phyloP scores from a whole-genome alignment of 2,329 filamentous ascomycete genomes.

The Sporothrix schenckii region DNA sequence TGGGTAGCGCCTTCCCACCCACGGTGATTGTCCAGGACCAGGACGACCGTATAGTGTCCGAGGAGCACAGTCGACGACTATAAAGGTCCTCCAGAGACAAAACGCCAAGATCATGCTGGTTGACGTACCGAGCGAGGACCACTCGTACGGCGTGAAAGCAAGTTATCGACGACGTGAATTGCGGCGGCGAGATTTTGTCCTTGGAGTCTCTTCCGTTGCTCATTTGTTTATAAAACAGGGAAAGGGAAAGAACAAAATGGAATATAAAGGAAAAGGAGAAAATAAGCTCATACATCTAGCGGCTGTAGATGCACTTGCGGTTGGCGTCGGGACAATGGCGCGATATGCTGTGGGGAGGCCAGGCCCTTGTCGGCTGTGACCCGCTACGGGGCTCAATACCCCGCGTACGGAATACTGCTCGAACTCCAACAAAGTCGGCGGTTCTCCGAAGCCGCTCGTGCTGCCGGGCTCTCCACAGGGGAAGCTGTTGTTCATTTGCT shows the following conservation, averaged over 20 bases:
- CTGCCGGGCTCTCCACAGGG: too few relatives aligned
- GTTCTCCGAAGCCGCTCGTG: too few relatives aligned
- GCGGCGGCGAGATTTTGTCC: conserved; percentile 20
- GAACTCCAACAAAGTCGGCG: too few relatives aligned
- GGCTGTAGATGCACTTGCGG: too few relatives aligned
- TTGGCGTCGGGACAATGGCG: conserved; percentile 9
- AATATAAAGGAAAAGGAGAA: too few relatives aligned
- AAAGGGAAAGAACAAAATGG: too few relatives aligned
- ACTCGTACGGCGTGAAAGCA: neutral
- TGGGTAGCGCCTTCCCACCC: neutral
- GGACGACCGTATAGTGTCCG: neutral
- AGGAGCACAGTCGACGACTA: neutral
- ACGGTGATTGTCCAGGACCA: neutral
- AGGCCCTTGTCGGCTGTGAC: too few relatives aligned
- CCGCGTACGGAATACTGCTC: too few relatives aligned
- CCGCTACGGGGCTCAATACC: too few relatives aligned
- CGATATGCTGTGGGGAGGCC: neutral
- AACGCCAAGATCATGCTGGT: neutral
- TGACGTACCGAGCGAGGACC: neutral
- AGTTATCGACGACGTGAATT: neutral
- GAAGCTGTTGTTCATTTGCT: too few relatives aligned
- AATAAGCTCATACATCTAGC: too few relatives aligned
- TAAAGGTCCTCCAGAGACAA: neutral
- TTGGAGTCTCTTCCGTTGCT: neutral
- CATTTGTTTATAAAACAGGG: too few relatives aligned